Base-by-base conservation (phyloP, 257 asterid species). In the Forsythia viridissima region DNA sequence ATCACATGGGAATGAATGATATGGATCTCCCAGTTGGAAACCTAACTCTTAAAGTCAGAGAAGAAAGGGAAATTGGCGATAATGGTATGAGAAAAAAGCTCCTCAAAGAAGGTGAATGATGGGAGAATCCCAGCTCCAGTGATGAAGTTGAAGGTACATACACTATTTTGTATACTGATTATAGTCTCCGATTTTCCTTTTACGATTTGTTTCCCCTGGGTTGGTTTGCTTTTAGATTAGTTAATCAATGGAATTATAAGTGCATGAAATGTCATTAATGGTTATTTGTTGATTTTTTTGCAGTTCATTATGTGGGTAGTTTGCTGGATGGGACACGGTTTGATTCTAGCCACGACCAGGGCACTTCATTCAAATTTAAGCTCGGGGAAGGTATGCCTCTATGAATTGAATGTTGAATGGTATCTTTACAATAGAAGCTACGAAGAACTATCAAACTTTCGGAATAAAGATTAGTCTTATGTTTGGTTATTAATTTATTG, bases 221-320 rank as follows among this genome's bases (percentile, higher is more conserved):
- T 8, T 6, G 8, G 34, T 30, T 1, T 30, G 1, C 2, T 30
- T 30, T 30, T 30, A 30, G 34, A 30, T 30, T 30, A 30, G 34
- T 30, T 1, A 30, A 30, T 30, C 34, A 30, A 30, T 30, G 34
- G 34, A 30, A 30, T 30, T 30, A 30, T 30, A 30, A 30, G 34
- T 30, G 34, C 34, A 30, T 30, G 34, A 1, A 30, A 30, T 30
- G 34, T 30, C 34, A 30, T 83, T 78, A 8, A 73, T 41, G 63
- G 72, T 61, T 55, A 44, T n/a, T 4, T 82, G 74, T 75, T 82
- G 59, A 42, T 51, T 72, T 77, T 43, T 70, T 7, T 84, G 88
- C 90, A 89, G 93, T 89, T 78, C 93, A 87, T 81, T 87, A 86
- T 73, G 90, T 86, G 82, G 93, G 93, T 13, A 87, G 87, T 59